These are phyloP conservation scores for Eucalyptus guilfoylei DNA, from an alignment of 345 rosid species.

Conservation along the genomic window DNA sequence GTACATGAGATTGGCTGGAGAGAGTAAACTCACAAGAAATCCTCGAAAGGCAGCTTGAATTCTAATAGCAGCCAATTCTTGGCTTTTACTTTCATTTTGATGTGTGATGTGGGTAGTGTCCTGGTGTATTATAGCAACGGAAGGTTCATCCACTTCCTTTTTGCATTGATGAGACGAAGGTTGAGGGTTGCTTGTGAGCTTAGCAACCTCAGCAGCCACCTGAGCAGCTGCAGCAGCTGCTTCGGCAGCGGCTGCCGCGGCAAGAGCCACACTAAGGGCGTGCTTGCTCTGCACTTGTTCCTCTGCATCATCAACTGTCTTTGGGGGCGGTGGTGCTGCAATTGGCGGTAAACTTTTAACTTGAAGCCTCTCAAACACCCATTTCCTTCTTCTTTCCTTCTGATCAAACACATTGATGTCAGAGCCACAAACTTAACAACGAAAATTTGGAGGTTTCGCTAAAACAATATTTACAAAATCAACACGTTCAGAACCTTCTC, in stretches of 20 bases:
- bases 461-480: background rate
- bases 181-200: conserved; percentile 16
- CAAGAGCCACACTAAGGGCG: conserved; percentile 31
- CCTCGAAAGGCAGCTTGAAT: conserved; percentile 73
- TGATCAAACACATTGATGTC: background rate
- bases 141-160: conserved; percentile 4
- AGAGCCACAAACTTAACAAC: background rate
- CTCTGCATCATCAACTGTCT: background rate
- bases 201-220: conserved; percentile 37
- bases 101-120: background rate
- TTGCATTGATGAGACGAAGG: conserved; percentile 3
- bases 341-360: conserved; percentile 38
- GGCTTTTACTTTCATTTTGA: conserved; percentile 6
- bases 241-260: conserved; percentile 48
- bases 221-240: conserved; percentile 42
- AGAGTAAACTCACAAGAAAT: conserved; percentile 49
- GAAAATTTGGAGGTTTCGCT: background rate
- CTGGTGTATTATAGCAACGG: background rate
- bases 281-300: conserved; percentile 29
- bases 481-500: conserved; percentile 43
- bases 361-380: conserved; percentile 55
- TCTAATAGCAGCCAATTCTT: conserved; percentile 33
- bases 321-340: conserved; percentile 27
- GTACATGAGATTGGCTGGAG: background rate
- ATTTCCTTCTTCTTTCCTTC: conserved; percentile 60